These are phyloP conservation scores for Knufia fluminis DNA, from an alignment of 2,329 filamentous ascomycete species.

Conservation along the genomic window DNA sequence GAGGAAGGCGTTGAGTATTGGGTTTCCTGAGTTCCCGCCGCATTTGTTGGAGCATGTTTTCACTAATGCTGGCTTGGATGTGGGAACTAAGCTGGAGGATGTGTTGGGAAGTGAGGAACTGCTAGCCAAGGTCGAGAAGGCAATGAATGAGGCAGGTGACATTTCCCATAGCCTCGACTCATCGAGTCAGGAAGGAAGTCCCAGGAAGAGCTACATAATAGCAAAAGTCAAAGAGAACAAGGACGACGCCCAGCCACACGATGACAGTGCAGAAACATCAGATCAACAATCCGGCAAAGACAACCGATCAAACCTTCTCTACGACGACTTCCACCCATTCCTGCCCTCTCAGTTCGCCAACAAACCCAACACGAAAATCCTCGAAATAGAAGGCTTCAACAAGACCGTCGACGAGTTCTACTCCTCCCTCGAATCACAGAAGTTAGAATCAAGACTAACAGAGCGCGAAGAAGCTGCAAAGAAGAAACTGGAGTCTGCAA, in stretches of 20 bases:
- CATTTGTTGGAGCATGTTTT: constrained; percentile 81
- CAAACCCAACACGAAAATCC: constrained; percentile 55
- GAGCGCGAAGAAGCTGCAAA: constrained; percentile 76
- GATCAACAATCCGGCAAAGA: constrained; percentile 27
- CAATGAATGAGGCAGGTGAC: constrained; percentile 60
- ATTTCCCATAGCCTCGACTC: constrained; percentile 61
- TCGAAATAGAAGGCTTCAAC: constrained; percentile 80
- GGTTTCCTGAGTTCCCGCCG: constrained; percentile 81
- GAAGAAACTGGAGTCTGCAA: constrained; percentile 75
- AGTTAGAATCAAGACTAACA: constrained; percentile 69
- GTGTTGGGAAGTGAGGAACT: constrained; percentile 58
- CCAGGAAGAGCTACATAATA: constrained; percentile 70
- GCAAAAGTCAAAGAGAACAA: constrained; percentile 47
- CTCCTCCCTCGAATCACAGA: constrained; percentile 90
- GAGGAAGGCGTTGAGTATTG: constrained; percentile 69
- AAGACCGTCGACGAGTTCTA: constrained; percentile 94
- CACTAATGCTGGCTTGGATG: constrained; percentile 59
- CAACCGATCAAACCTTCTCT: constrained; percentile 48
- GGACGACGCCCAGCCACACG: constrained; percentile 27
- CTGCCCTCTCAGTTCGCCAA: constrained; percentile 68
- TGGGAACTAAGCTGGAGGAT: constrained; percentile 55
- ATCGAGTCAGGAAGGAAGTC: constrained; percentile 38
- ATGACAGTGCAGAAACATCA: constrained; percentile 28
- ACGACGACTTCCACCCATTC: constrained; percentile 95
- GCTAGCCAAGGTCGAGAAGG: constrained; percentile 57